Base-by-base conservation (phyloP, 768 basidiomycete genomes). In the Suillus ampliporus region DNA sequence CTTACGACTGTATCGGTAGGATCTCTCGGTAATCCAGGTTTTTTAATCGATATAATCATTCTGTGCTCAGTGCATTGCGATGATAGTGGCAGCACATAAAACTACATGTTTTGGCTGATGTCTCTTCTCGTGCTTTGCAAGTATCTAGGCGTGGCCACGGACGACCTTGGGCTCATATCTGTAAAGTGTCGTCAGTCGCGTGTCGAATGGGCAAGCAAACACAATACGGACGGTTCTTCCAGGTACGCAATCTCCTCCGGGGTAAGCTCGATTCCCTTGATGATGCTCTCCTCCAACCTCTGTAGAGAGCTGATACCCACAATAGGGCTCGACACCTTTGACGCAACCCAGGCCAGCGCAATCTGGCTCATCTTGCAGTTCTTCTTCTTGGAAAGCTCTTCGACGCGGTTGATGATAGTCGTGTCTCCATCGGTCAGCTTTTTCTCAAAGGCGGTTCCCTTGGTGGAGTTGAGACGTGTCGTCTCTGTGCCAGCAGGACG, bases 311-410 rank as follows among this genome's bases (percentile, higher is more conserved):
- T 82, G 34, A 72, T 66, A 3, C 82, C 81, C 10, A 82, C 74
- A 62, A 84, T 84, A 0, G 83, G 83, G 21, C 78, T 80, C 4
- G 76, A 67, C 4, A 82, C 76, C 67, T 84, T 84, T 31, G 69
- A 51, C 3, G 72, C 47, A 1, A 73, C 61, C 82, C 83, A 83
- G 4, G 79, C 78, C 3, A 84, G 63, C 9, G 82, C 81, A 35
- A 83, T 74, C 62, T 83, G 81, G 9, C 75, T 73, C 83, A 83
- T 84, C 57, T 73, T 72, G 59, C 77, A 68, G 0, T 70, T 74
- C 48, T 74, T 75, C 66, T 79, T 78, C 61, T 74, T 73, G 4
- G 83, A 76, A 17, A 84, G 64, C 54, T 78, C 73, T 66, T 82
- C 75, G 6, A 83, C 79, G 15, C 79, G 74, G 26, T 63, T 67